A percentile compares a stretch with the other conserved stretches of the same genome.
Evolutionary conservation across 352 stramenopile genomes (phyloP).

Genomic region (Pythium phragmiticola): DNA sequence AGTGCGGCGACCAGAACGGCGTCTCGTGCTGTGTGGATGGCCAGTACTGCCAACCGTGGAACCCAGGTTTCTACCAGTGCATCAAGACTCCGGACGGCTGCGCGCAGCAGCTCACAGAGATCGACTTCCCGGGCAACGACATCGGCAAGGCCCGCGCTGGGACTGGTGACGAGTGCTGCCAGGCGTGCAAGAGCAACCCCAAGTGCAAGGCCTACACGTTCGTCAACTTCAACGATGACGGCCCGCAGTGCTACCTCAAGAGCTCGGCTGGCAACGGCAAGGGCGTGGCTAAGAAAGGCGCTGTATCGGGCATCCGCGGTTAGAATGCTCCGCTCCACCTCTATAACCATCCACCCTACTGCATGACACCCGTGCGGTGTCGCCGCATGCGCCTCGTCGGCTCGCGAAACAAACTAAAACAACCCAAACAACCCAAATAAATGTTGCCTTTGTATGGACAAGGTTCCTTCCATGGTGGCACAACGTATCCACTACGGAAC

Average conservation of each 20-base stretch:
- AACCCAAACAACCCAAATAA: too few relatives aligned
- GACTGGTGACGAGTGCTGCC: conserved; percentile 41
- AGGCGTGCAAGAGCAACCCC: conserved; percentile 32
- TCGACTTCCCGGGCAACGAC: conserved; percentile 53
- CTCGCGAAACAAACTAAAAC: too few relatives aligned
- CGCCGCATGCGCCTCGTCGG: too few relatives aligned
- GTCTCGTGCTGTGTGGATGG: not conserved
- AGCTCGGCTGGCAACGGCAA: conserved; percentile 11
- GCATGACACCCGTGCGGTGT: too few relatives aligned
- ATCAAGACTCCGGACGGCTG: conserved; percentile 29
- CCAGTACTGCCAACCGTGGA: conserved; percentile 39
- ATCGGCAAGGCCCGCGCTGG: conserved; percentile 39
- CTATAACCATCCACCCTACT: too few relatives aligned
- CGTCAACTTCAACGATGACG: conserved; percentile 52
- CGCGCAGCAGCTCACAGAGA: conserved; percentile 31
- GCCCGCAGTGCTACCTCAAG: conserved; percentile 56
- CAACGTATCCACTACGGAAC: too few relatives aligned
- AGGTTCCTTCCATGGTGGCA: too few relatives aligned
- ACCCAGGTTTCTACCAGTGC: conserved; percentile 54
- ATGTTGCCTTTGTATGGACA: too few relatives aligned
- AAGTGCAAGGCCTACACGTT: conserved; percentile 62
- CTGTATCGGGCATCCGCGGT: conserved; percentile 29
- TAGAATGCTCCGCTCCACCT: not conserved
- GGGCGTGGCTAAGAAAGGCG: conserved; percentile 32
- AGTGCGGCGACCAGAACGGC: conserved; percentile 11